A percentile compares a stretch with the other conserved stretches of the same genome.
These are phyloP conservation scores for Lachnellula cervina DNA, from an alignment of 2,329 filamentous ascomycete genomes.

Conservation along the genomic window DNA sequence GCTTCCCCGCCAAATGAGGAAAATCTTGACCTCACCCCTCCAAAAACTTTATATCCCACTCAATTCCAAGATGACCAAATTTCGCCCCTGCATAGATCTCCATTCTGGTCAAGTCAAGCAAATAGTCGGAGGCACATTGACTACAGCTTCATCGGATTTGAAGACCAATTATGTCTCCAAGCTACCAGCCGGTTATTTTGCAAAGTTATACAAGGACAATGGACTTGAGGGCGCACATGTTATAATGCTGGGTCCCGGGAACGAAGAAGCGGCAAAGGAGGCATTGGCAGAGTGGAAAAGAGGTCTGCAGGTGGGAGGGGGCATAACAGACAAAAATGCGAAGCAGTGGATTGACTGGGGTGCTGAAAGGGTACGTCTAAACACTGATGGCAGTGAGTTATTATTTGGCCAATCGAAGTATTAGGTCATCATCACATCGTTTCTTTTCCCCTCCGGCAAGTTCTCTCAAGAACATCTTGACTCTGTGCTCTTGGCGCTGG, in stretches of 20 bases:
- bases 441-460: conserved; percentile 76
- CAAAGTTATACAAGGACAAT: conserved; percentile 73
- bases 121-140: conserved; percentile 92
- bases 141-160: conserved; percentile 58
- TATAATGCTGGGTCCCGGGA: conserved; percentile 91
- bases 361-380: conserved; percentile 70
- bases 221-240: conserved; percentile 78
- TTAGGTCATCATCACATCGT: conserved; percentile 96
- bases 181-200: conserved; percentile 76
- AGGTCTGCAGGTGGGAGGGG: conserved; percentile 86
- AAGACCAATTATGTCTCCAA: conserved; percentile 92
- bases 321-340: conserved; percentile 83
- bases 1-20: neutral
- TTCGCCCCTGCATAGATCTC: conserved; percentile 93
- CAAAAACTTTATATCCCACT: conserved; percentile 3
- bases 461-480: conserved; percentile 77
- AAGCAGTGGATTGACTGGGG: conserved; percentile 79
- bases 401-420: conserved; percentile 17
- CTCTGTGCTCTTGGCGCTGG: conserved; percentile 67
- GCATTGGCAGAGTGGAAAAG: conserved; percentile 74
- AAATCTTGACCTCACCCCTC: neutral
- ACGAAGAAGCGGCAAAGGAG: conserved; percentile 72
- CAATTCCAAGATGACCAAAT: conserved; percentile 69
- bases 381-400: neutral
- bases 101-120: conserved; percentile 98